Conservation (phyloP, 2,329 filamentous ascomycete genomes). For the Penicillium sp. region DNA sequence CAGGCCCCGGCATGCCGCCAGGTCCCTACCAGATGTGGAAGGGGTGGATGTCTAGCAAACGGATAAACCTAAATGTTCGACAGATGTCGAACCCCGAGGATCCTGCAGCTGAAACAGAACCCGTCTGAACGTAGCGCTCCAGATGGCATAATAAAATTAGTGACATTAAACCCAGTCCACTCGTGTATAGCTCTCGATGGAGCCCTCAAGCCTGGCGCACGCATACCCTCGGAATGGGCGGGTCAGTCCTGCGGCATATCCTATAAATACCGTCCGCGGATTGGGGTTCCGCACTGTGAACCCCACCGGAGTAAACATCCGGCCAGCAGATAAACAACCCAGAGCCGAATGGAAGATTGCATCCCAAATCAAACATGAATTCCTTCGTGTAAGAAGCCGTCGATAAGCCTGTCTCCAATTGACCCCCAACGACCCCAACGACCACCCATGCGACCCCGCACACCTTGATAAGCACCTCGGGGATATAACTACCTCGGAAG, state of each 20-base stretch:
- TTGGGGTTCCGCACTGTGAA: too few relatives aligned
- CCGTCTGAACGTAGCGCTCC: background rate
- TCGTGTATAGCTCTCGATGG: too few relatives aligned
- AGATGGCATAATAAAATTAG: background rate
- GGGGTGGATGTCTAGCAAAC: conserved; percentile 85
- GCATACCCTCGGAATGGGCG: too few relatives aligned
- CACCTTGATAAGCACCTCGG: background rate
- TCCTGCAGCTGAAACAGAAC: background rate
- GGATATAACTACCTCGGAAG: background rate
- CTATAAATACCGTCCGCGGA: too few relatives aligned
- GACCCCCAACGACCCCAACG: conserved; percentile 13
- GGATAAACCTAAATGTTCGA: conserved; percentile 88
- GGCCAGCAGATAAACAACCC: too few relatives aligned
- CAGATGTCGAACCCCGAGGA: conserved; percentile 68
- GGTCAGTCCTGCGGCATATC: too few relatives aligned
- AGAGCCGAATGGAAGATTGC: background rate
- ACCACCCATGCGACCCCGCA: conserved; percentile 9
- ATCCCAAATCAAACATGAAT: background rate
- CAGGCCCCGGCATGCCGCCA: conserved; percentile 36
- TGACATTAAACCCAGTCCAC: too few relatives aligned
- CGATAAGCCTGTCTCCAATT: conserved; percentile 9
- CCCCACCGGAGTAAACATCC: too few relatives aligned
- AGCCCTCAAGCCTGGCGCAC: too few relatives aligned
- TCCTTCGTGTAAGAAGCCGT: background rate
- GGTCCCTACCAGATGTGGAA: conserved; percentile 65